These are phyloP conservation scores for Fusarium euwallaceae DNA, from an alignment of 2,329 filamentous ascomycete genomes.

Conservation along the genomic window DNA sequence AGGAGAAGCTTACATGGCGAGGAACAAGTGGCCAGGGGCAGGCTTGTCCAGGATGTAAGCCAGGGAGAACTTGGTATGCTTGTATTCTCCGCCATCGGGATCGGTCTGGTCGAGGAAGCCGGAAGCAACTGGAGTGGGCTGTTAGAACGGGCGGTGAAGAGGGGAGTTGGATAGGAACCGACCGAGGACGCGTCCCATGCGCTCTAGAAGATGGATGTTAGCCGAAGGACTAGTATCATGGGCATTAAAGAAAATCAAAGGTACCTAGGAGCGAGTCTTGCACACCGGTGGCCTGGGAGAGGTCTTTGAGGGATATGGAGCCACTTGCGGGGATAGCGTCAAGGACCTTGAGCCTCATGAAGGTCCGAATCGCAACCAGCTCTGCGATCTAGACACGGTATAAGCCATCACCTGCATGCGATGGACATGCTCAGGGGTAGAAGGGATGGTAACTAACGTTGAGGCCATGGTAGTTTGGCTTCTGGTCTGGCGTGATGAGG, in stretches of 20 bases:
- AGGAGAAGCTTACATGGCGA: conserved; percentile 42
- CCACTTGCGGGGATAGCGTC: conserved; percentile 46
- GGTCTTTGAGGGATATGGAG: conserved; percentile 46
- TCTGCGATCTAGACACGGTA: conserved; percentile 46
- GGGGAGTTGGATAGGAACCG: background rate
- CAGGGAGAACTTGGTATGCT: conserved; percentile 50
- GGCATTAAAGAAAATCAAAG: background rate
- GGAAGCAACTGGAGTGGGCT: conserved; percentile 39
- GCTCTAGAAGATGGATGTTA: conserved; percentile 34
- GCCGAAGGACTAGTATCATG: background rate
- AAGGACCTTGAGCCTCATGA: conserved; percentile 49
- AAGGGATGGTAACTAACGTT: conserved; percentile 38
- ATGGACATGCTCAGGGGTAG: background rate
- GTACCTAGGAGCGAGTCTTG: conserved; percentile 49
- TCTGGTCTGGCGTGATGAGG: conserved; percentile 46
- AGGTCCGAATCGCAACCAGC: conserved; percentile 47
- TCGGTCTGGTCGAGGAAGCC: conserved; percentile 49
- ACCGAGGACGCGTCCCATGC: conserved; percentile 47
- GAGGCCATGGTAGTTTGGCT: conserved; percentile 51
- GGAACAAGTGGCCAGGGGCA: conserved; percentile 48
- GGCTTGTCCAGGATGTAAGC: conserved; percentile 47
- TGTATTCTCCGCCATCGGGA: conserved; percentile 46
- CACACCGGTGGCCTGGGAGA: conserved; percentile 44
- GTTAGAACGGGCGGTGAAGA: background rate
- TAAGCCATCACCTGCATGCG: background rate